These are phyloP conservation scores for Usnea hakonensis DNA, from an alignment of 495 filamentous ascomycete species.

Conservation along the genomic window DNA sequence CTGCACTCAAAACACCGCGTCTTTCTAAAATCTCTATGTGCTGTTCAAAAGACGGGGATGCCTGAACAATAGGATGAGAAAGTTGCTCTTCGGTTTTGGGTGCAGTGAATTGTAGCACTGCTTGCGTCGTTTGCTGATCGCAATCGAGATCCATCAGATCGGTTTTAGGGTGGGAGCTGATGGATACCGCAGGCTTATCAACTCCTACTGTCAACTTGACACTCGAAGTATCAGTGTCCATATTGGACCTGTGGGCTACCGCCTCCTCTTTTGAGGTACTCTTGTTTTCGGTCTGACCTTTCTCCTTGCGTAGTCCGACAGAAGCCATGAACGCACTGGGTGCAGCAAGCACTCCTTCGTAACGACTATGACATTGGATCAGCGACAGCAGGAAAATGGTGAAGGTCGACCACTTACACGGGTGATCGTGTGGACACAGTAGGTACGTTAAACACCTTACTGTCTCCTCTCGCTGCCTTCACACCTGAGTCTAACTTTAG, in stretches of 20 bases:
- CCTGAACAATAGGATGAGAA: neutral
- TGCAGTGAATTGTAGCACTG: constrained; percentile 2
- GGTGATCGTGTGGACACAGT: neutral
- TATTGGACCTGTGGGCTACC: neutral
- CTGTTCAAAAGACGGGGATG: neutral
- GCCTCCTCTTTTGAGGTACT: neutral
- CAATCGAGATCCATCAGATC: constrained; percentile 1
- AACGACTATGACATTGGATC: neutral
- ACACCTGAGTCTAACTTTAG: neutral
- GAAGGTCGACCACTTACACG: neutral
- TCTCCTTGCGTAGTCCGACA: neutral
- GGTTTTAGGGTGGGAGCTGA: neutral
- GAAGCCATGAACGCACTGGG: neutral
- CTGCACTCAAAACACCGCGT: neutral
- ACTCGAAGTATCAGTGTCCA: neutral
- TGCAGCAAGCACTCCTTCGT: neutral
- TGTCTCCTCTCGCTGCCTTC: neutral
- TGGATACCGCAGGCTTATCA: neutral
- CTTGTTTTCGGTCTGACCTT: neutral
- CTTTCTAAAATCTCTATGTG: neutral
- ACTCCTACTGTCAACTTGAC: neutral
- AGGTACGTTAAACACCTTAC: neutral
- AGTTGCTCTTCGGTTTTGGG: neutral
- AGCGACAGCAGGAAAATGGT: neutral
- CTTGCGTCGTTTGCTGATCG: neutral